These are phyloP conservation scores for Maudiozyma bulderi DNA, from an alignment of 805 yeast species.

Conservation along the genomic window DNA sequence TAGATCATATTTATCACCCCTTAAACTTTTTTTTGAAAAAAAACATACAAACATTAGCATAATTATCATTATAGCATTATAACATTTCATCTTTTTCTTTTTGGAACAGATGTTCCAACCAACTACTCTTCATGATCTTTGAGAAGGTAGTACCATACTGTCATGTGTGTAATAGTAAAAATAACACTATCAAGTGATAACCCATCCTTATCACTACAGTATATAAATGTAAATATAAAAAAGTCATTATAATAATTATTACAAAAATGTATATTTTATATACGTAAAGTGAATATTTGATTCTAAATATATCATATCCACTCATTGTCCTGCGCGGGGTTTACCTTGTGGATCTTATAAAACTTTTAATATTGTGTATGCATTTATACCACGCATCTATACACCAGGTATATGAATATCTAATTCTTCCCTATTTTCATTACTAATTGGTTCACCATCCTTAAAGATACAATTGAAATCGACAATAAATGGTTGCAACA, in stretches of 20 bases:
- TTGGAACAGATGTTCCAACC: too few relatives aligned
- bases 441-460: conserved; percentile 34
- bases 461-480: conserved; percentile 58
- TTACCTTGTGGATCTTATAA: neutral
- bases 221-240: neutral
- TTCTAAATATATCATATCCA: neutral
- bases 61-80: neutral
- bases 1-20: conserved; percentile 2
- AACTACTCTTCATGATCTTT: too few relatives aligned
- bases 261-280: neutral
- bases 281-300: neutral
- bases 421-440: conserved; percentile 37
- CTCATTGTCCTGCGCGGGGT: neutral
- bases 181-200: too few relatives aligned
- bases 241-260: neutral
- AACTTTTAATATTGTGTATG: too few relatives aligned
- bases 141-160: too few relatives aligned
- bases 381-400: conserved; percentile 2
- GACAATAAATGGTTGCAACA: conserved; percentile 48
- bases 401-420: conserved; percentile 45
- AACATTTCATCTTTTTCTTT: neutral
- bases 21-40: neutral
- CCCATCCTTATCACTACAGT: neutral
- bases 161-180: too few relatives aligned
- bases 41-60: neutral